Evolutionary conservation across 805 yeast genomes (phyloP), one percentile per base, ranked within the genome.

Genomic region (Hagleromyces aurorensis): DNA sequence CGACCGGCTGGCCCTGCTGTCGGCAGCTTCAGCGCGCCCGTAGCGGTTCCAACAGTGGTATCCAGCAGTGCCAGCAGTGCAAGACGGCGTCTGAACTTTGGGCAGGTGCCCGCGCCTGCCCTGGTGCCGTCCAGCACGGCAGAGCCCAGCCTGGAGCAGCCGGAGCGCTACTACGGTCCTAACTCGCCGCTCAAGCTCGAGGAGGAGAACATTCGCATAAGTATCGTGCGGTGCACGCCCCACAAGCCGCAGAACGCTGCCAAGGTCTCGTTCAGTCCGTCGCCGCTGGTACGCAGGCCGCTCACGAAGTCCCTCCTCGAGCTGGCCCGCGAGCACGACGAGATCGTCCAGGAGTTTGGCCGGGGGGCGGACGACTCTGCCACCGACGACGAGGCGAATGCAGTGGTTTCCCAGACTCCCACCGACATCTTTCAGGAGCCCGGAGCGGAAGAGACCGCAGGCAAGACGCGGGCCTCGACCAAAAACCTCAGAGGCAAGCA

Each of bases 201-300:
- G 57, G 38, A 59, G 58, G 41, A 55, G 36, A 32, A 60, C 46
- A 27, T 50, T 6, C 59, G 56, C 10, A 54, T 62, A 29, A 51
- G 61, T 32, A 51, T 54, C 25, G 23, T 29, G 10, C 30, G 26
- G 17, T 33, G 28, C 9, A 38, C 49, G 5, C 47, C 48, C 5
- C 31, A 23, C 16, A 37, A 37, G 24, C 26, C 22, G 17, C 5
- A 19, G 21, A 16, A 22, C n/a, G 27, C 10, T 10, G 19, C 25
- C 7, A 19, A 19, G 16, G 27, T 24, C 4, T 29, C 37, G 8
- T 44, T 36, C 17, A 46, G 55, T 22, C 53, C 59, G 8, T 50
- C 57, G 4, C 57, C 57, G 4, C 21, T 57, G 16, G 48, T 54
- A 16, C 47, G 45, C 35, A 37, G 50, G 25, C 50, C 52, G 4